Conservation (phyloP, 768 basidiomycete genomes). For the Postia placenta region DNA sequence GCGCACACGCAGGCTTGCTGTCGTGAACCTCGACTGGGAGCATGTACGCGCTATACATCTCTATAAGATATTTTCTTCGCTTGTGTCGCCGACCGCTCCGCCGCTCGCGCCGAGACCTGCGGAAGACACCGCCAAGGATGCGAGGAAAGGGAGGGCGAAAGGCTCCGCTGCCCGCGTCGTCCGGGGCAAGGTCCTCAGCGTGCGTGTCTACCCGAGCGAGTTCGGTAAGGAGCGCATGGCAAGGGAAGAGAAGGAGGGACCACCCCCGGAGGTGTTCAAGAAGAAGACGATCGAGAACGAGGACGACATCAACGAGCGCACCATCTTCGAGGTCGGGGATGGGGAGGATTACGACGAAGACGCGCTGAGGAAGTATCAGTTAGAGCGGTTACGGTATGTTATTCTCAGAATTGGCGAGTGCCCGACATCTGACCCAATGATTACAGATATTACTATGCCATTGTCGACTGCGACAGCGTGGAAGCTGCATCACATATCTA, state of each 20-base stretch:
- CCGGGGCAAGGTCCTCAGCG: constrained; percentile 66
- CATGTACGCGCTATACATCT: constrained; percentile 85
- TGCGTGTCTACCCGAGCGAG: constrained; percentile 87
- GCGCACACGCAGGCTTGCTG: constrained; percentile 68
- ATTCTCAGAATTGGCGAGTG: background rate
- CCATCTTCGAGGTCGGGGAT: constrained; percentile 58
- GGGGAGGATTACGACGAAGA: constrained; percentile 85
- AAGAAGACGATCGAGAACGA: constrained; percentile 42
- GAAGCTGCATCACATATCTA: constrained; percentile 76
- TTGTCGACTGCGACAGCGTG: constrained; percentile 80
- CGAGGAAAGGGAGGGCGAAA: constrained; percentile 14
- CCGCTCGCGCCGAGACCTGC: constrained; percentile 20
- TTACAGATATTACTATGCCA: constrained; percentile 90
- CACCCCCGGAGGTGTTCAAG: constrained; percentile 79
- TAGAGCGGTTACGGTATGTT: constrained; percentile 82
- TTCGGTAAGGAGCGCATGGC: constrained; percentile 88
- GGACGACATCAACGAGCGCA: constrained; percentile 59
- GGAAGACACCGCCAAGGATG: background rate
- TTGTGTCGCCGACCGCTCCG: constrained; percentile 54
- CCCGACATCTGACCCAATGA: no score
- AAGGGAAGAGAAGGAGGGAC: constrained; percentile 85
- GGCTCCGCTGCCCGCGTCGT: constrained; percentile 28
- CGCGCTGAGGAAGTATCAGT: constrained; percentile 83
- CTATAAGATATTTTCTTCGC: constrained; percentile 88
- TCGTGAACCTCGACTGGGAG: constrained; percentile 98